Conservation (phyloP, 139 green algal species). For the Tetraselmis striata region DNA sequence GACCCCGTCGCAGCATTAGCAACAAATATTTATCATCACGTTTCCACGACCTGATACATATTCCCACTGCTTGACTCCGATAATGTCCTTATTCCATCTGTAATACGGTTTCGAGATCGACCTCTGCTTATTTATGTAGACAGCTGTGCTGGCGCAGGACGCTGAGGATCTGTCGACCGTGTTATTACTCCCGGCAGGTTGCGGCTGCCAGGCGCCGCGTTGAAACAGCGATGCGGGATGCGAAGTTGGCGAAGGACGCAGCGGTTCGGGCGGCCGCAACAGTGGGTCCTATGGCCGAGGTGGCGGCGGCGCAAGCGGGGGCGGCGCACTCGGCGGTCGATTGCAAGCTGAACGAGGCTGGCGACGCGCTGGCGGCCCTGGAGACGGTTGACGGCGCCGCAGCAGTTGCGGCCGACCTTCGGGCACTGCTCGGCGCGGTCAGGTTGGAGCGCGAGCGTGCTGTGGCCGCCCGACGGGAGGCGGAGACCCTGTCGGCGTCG, state of each 20-base stretch:
- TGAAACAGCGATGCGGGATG: background rate
- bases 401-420: background rate
- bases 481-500: background rate
- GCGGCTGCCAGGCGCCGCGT: background rate
- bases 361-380: background rate
- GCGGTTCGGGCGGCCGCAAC: no score
- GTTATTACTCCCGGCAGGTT: background rate
- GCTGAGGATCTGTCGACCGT: background rate
- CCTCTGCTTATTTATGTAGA: no score
- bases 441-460: background rate
- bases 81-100: no score
- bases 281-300: background rate
- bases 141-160: no score
- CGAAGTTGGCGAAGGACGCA: no score
- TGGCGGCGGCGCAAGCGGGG: background rate
- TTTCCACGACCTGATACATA: no score
- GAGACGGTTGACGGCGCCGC: background rate
- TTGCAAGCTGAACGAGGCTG: background rate
- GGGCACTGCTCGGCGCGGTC: background rate
- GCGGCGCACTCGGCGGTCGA: background rate
- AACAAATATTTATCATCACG: no score
- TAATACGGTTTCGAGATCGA: no score
- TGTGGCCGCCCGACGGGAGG: background rate
- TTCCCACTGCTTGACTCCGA: no score
- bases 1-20: no score